A percentile compares a stretch with the other conserved stretches of the same genome.
Evolutionary conservation across 306 rosid genomes (phyloP).

Genomic region (Trifolium pratense): DNA sequence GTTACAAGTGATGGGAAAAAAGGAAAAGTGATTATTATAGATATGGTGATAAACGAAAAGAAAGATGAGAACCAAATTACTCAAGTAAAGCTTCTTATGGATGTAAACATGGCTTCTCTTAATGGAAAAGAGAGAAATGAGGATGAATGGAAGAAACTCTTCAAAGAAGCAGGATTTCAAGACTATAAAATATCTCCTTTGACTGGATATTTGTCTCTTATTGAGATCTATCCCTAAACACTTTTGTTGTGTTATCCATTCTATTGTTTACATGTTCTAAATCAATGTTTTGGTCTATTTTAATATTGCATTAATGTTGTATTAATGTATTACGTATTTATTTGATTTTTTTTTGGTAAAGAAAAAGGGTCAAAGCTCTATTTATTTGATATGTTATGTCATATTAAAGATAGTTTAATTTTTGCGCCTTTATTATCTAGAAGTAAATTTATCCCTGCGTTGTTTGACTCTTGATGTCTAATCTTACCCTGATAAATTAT

Average conservation of each 20-base stretch:
- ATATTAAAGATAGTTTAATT: too few relatives aligned
- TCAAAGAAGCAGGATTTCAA: slow-evolving; percentile 50
- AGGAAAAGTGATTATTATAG: slow-evolving; percentile 55
- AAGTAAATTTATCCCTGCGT: too few relatives aligned
- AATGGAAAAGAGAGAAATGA: slow-evolving; percentile 45
- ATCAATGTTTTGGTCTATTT: neutral
- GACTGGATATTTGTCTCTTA: slow-evolving; percentile 50
- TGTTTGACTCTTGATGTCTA: too few relatives aligned
- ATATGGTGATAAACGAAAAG: slow-evolving; percentile 44
- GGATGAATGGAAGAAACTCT: slow-evolving; percentile 53
- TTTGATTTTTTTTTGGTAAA: too few relatives aligned
- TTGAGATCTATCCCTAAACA: slow-evolving; percentile 55
- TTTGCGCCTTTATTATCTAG: too few relatives aligned
- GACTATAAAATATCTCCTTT: slow-evolving; percentile 46
- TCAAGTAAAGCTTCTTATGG: slow-evolving; percentile 40
- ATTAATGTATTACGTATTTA: too few relatives aligned
- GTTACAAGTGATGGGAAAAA: slow-evolving; percentile 31
- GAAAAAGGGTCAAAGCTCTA: too few relatives aligned
- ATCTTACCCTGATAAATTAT: too few relatives aligned
- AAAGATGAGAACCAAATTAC: slow-evolving; percentile 35
- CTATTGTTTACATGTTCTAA: too few relatives aligned
- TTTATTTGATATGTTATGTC: too few relatives aligned
- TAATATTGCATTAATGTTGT: too few relatives aligned
- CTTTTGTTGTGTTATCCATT: too few relatives aligned
- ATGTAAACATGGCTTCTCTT: slow-evolving; percentile 48